A percentile compares a stretch with the other conserved stretches of the same genome.
Conservation (phyloP, 768 basidiomycete genomes). For the Leccinum disarticulatum region DNA sequence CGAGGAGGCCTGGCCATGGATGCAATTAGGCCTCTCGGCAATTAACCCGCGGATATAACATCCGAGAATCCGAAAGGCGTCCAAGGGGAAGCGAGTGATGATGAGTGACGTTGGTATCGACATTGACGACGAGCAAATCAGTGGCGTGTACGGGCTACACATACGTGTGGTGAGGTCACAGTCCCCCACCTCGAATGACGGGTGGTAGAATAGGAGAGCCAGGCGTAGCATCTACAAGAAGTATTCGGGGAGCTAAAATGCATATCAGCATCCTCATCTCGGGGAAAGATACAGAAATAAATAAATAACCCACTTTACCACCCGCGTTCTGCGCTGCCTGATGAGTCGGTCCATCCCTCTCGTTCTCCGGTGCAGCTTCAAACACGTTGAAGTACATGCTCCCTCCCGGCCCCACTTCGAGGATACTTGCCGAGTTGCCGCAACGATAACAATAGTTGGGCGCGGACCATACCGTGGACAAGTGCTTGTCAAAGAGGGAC, state of each 20-base stretch:
- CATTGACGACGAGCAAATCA: slow-evolving; percentile 2
- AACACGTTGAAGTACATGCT: slow-evolving; percentile 96
- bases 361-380: slow-evolving; percentile 98
- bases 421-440: slow-evolving; percentile 94
- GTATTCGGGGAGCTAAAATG: slow-evolving; percentile 74
- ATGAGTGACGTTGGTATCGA: slow-evolving; percentile 2
- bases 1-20: background rate
- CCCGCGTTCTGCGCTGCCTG: slow-evolving; percentile 70
- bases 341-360: slow-evolving; percentile 82
- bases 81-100: slow-evolving; percentile 1
- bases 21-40: background rate
- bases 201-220: background rate
- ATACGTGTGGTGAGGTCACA: slow-evolving; percentile 6
- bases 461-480: slow-evolving; percentile 98
- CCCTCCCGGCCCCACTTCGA: slow-evolving; percentile 91
- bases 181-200: slow-evolving; percentile 5
- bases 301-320: slow-evolving; percentile 55
- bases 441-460: slow-evolving; percentile 99
- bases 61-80: slow-evolving; percentile 10
- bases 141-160: background rate
- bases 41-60: background rate
- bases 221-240: slow-evolving; percentile 46
- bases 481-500: slow-evolving; percentile 93
- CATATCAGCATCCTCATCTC: slow-evolving; percentile 1
- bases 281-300: background rate